These are phyloP conservation scores for Globisporangium megalacanthum DNA, from an alignment of 352 stramenopile genomes.

Conservation along the genomic window DNA sequence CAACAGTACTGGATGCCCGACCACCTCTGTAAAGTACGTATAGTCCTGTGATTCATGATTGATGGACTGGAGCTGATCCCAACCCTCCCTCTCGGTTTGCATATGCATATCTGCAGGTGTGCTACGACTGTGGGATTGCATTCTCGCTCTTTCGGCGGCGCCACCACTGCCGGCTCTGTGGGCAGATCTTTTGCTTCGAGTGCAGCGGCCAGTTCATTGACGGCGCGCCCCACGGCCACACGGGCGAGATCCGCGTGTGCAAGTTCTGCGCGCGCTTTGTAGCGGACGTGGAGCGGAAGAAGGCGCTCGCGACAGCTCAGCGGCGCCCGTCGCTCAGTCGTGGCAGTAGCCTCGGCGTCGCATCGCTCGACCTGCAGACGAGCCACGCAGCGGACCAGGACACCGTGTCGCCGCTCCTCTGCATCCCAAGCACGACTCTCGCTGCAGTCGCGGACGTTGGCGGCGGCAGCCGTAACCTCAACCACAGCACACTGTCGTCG, in stretches of 20 bases:
- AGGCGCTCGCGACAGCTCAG: conserved; percentile 10
- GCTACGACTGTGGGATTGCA: conserved; percentile 68
- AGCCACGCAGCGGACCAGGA: conserved; percentile 1
- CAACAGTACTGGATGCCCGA: conserved; percentile 87
- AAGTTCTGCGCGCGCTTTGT: conserved; percentile 65
- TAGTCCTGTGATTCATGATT: not conserved
- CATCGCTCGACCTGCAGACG: not conserved
- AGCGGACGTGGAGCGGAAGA: conserved; percentile 32
- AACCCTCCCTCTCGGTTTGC: not conserved
- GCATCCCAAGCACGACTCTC: not conserved
- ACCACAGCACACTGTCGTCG: not conserved
- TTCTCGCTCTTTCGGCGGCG: conserved; percentile 82
- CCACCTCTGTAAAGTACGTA: conserved; percentile 65
- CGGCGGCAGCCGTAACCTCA: not conserved
- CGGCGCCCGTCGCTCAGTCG: conserved; percentile 3
- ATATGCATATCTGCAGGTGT: conserved; percentile 36
- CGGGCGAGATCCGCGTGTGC: conserved; percentile 60
- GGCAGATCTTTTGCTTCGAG: conserved; percentile 82
- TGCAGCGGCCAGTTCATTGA: conserved; percentile 79
- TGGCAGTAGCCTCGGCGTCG: not conserved
- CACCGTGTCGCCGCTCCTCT: conserved; percentile 10
- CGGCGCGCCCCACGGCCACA: conserved; percentile 46
- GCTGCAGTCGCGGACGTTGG: not conserved
- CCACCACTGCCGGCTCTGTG: conserved; percentile 85
- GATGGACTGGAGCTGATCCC: not conserved